Conservation (phyloP, 148 eudicot species). For the Rhododendron williamsianum region DNA sequence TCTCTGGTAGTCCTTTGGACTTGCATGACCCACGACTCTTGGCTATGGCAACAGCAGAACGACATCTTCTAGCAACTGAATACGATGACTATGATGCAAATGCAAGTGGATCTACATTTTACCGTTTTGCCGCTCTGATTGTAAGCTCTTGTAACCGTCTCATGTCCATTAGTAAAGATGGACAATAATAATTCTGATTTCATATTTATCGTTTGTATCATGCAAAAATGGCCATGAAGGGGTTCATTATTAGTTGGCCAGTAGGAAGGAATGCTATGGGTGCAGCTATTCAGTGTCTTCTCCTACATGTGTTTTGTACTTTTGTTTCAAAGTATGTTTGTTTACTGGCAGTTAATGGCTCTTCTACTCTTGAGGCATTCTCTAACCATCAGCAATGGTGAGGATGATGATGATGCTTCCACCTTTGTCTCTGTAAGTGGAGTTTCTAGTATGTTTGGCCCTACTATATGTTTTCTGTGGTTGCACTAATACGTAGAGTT, state of each 20-base stretch:
- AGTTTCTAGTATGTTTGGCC: conserved; percentile 3
- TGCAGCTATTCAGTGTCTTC: background rate
- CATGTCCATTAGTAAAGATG: background rate
- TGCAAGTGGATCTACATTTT: conserved; percentile 74
- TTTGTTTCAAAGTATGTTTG: background rate
- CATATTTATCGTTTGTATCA: background rate
- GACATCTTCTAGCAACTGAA: conserved; percentile 59
- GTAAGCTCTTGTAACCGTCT: conserved; percentile 33
- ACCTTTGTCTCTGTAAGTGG: conserved; percentile 68
- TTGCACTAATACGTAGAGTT: conserved; percentile 5
- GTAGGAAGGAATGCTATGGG: background rate
- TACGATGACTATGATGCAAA: conserved; percentile 68
- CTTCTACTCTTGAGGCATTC: conserved; percentile 83
- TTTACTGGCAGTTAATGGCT: conserved; percentile 61
- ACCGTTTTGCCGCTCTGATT: conserved; percentile 63
- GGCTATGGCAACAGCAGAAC: conserved; percentile 84
- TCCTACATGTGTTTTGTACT: background rate
- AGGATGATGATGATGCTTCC: conserved; percentile 70
- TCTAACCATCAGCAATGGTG: conserved; percentile 49
- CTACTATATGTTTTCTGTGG: background rate
- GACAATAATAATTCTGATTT: background rate
- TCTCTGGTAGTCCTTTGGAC: conserved; percentile 60
- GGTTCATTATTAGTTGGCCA: background rate
- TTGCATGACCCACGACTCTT: conserved; percentile 65
- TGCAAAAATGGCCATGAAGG: background rate